Conservation (phyloP, 2,329 filamentous ascomycete species). For the Fusarium verticillioides region DNA sequence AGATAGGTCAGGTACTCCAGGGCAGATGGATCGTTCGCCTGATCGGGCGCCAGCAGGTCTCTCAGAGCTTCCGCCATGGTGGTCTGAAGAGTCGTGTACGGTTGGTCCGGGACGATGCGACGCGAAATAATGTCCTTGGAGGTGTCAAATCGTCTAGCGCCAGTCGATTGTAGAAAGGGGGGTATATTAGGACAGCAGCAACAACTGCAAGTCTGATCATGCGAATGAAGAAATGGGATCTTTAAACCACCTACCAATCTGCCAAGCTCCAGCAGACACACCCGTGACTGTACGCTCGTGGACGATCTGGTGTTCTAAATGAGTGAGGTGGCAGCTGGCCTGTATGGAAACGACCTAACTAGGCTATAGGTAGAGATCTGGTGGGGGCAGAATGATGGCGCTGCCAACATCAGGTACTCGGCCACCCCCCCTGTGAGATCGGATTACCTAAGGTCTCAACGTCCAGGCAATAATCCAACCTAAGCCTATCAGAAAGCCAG, state of each 20-base stretch:
- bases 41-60: conserved; percentile 48
- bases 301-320: conserved; percentile 14
- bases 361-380: conserved; percentile 6
- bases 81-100: background rate
- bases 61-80: conserved; percentile 53
- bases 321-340: conserved; percentile 37
- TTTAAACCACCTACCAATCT: background rate
- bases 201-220: background rate
- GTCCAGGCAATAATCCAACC: background rate
- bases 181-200: background rate
- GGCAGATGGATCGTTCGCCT: conserved; percentile 61
- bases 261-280: background rate
- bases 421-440: background rate
- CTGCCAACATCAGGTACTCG: background rate
- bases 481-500: background rate
- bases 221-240: background rate
- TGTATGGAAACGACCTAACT: background rate
- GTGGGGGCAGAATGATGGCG: conserved; percentile 24
- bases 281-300: background rate
- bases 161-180: background rate
- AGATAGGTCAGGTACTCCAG: conserved; percentile 81
- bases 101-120: conserved; percentile 1
- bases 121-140: background rate
- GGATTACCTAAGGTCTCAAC: conserved; percentile 26
- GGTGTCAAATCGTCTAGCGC: background rate